Evolutionary conservation across 768 basidiomycete species (phyloP).

Genomic region (Naganishia randhawae): DNA sequence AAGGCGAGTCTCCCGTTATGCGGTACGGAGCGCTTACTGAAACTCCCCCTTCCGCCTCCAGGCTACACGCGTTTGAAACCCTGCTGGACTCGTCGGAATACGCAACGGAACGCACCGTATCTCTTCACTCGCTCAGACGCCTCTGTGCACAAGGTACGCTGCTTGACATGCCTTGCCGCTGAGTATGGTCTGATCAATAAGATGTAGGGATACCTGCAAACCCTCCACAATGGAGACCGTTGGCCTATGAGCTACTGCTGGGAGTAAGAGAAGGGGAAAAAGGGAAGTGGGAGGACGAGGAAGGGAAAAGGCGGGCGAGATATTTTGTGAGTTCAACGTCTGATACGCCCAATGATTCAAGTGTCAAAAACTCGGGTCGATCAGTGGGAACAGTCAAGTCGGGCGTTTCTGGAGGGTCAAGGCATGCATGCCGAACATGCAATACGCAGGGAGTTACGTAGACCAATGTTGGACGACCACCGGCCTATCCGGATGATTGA

Average conservation of each 20-base stretch:
- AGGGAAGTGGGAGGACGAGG: constrained; percentile 34
- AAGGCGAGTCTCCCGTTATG: not conserved
- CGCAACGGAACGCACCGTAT: constrained; percentile 36
- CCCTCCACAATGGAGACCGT: constrained; percentile 44
- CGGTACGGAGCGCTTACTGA: not conserved
- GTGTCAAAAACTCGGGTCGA: not conserved
- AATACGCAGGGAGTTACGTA: too few relatives aligned
- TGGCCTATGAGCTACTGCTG: constrained; percentile 42
- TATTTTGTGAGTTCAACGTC: constrained; percentile 37
- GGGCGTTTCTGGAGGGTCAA: too few relatives aligned
- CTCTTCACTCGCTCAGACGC: constrained; percentile 37
- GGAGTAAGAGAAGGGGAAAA: constrained; percentile 37
- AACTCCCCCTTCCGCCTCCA: constrained; percentile 17
- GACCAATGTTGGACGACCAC: too few relatives aligned
- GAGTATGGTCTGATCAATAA: not conserved
- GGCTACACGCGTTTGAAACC: constrained; percentile 42
- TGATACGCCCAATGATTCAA: not conserved
- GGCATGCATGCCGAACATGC: too few relatives aligned
- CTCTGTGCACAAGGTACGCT: constrained; percentile 41
- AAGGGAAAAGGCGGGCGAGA: constrained; percentile 26
- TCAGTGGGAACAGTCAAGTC: too few relatives aligned
- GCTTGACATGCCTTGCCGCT: not conserved
- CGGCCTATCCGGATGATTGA: too few relatives aligned
- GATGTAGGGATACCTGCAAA: constrained; percentile 42
- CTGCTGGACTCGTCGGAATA: constrained; percentile 39